Evolutionary conservation across 2,329 filamentous ascomycete genomes (phyloP).

Genomic region (Penicillium sp.): DNA sequence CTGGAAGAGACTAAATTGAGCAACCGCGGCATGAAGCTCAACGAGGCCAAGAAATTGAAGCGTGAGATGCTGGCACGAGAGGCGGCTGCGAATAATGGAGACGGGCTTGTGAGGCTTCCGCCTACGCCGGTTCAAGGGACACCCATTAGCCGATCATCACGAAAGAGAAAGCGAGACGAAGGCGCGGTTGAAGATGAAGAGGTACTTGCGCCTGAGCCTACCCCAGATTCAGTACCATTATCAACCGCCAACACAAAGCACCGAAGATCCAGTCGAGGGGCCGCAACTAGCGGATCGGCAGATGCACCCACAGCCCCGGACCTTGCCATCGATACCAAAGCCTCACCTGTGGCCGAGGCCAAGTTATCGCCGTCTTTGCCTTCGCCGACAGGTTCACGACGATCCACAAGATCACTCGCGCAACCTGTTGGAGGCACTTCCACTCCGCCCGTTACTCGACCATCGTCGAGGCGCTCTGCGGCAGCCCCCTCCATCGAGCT

Average conservation of each 20-base stretch:
- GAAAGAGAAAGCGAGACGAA: slow-evolving; percentile 57
- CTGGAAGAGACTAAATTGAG: slow-evolving; percentile 51
- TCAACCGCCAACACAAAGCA: slow-evolving; percentile 22
- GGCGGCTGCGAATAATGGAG: slow-evolving; percentile 45
- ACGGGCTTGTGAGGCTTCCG: slow-evolving; percentile 3
- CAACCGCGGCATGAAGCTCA: slow-evolving; percentile 60
- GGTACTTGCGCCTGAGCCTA: slow-evolving; percentile 1
- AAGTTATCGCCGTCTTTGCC: slow-evolving; percentile 23
- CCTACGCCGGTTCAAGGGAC: slow-evolving; percentile 20
- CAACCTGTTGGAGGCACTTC: slow-evolving; percentile 24
- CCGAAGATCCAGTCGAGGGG: slow-evolving; percentile 43
- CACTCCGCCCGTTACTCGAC: slow-evolving; percentile 35
- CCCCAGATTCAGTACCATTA: slow-evolving; percentile 2
- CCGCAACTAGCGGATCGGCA: slow-evolving; percentile 30
- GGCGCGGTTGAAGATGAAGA: slow-evolving; percentile 34
- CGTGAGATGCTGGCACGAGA: slow-evolving; percentile 51
- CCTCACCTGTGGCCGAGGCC: slow-evolving; percentile 19
- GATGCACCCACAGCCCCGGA: slow-evolving; percentile 36
- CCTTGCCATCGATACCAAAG: slow-evolving; percentile 14
- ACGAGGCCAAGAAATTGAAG: slow-evolving; percentile 61
- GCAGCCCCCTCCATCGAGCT: slow-evolving; percentile 29
- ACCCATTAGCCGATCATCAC: slow-evolving; percentile 26
- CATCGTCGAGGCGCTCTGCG: slow-evolving; percentile 35
- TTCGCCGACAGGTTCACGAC: slow-evolving; percentile 26
- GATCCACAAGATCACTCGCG: slow-evolving; percentile 20